Conservation (phyloP, 768 basidiomycete species). For the Russula sp. region DNA sequence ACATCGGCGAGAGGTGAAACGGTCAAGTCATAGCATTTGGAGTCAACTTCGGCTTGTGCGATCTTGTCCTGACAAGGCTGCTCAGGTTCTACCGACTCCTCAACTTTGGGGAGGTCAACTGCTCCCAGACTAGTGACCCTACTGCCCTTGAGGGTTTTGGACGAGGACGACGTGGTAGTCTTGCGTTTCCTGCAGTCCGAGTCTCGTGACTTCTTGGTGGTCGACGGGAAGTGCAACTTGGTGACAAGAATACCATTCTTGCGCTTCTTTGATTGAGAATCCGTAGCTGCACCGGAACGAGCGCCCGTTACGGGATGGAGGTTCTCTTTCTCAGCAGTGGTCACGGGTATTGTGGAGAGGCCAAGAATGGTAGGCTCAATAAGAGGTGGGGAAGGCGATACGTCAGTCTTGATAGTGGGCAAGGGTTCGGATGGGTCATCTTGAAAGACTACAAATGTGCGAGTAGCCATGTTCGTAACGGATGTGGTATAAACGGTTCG, state of each 20-base stretch:
- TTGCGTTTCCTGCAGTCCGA: constrained; percentile 62
- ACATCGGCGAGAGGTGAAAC: constrained; percentile 78
- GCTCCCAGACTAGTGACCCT: constrained; percentile 26
- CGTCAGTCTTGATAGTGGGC: constrained; percentile 35
- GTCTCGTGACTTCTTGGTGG: constrained; percentile 47
- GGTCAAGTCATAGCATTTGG: constrained; percentile 77
- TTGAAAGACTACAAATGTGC: constrained; percentile 63
- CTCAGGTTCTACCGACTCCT: constrained; percentile 58
- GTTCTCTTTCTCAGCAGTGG: constrained; percentile 67
- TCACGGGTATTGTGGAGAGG: constrained; percentile 32
- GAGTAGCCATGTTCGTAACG: constrained; percentile 48
- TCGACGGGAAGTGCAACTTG: constrained; percentile 44
- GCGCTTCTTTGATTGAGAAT: constrained; percentile 54
- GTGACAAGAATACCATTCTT: constrained; percentile 57
- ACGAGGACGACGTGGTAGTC: constrained; percentile 35
- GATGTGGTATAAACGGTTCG: constrained; percentile 18
- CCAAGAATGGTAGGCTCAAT: constrained; percentile 34
- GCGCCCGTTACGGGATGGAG: constrained; percentile 71
- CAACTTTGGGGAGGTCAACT: constrained; percentile 34
- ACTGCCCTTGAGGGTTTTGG: constrained; percentile 20
- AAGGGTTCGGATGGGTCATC: constrained; percentile 46
- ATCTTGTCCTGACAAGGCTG: constrained; percentile 43
- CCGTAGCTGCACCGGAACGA: constrained; percentile 44
- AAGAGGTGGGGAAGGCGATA: constrained; percentile 34
- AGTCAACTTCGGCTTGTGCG: constrained; percentile 57